Conservation (phyloP, 306 rosid genomes). For the Fragaria vesca region DNA sequence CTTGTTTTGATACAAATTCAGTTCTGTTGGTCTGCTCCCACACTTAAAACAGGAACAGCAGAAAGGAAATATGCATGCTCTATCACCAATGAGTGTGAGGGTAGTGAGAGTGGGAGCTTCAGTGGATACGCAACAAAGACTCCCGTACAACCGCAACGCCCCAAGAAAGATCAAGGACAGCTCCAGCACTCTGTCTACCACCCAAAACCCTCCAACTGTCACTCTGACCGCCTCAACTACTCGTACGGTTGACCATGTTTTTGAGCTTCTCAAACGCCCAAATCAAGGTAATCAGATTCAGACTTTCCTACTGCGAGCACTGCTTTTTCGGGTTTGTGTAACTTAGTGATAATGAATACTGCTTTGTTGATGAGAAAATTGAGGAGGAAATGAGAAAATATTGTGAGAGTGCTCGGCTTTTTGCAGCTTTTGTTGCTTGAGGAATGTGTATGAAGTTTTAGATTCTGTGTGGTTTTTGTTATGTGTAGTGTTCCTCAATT, state of each 20-base stretch:
- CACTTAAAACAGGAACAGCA: background rate
- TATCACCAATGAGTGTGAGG: conserved; percentile 20
- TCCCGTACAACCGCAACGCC: conserved; percentile 78
- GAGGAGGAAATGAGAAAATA: background rate
- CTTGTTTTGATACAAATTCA: too few relatives aligned
- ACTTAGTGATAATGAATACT: background rate
- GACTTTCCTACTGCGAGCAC: background rate
- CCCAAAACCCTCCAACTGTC: conserved; percentile 27
- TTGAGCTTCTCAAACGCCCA: conserved; percentile 67
- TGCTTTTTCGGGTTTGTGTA: background rate
- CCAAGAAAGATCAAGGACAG: conserved; percentile 56
- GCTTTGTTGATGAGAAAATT: background rate
- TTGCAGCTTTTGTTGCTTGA: background rate
- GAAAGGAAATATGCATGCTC: conserved; percentile 29
- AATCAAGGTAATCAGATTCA: conserved; percentile 26
- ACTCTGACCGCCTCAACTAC: conserved; percentile 35
- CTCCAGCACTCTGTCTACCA: conserved; percentile 10
- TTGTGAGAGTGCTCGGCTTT: background rate
- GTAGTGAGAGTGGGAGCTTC: conserved; percentile 48
- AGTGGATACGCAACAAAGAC: conserved; percentile 68
- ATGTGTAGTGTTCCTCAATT: background rate
- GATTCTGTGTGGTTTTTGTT: background rate
- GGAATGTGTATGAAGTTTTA: background rate
- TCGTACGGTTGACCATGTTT: conserved; percentile 31
- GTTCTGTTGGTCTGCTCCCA: too few relatives aligned